Evolutionary conservation across 257 asterid genomes (phyloP), one percentile per base, ranked within the genome.

Genomic region (Schizonepeta tenuifolia): DNA sequence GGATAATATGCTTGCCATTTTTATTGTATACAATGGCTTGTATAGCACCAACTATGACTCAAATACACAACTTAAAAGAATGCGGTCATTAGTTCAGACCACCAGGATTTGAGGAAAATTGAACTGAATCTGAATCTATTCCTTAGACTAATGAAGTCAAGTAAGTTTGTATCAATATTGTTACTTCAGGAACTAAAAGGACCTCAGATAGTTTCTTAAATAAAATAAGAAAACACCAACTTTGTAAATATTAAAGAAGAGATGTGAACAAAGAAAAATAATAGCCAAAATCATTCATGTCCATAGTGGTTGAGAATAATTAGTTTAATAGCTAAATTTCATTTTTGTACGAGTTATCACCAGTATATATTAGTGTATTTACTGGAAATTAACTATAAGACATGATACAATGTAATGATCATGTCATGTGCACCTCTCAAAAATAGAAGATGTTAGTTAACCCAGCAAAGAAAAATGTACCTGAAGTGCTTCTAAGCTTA

Each of bases 401-500:
- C 57, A 54, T 20, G 61, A 36, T 40, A 67, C 54, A 21, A 35
- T 43, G 71, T 40, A 74, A 67, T 44, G 55, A 66, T 63, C 53
- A 72, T 53, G 24, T 22, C 44, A 36, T 35, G 18, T 67, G 44
- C 35, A 71, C 64, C 46, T 70, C n/a, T 22, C 7, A 73, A 66
- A 49, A 49, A 77, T 50, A 20, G 75, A 58, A 55, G 60, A 54
- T 21, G 9, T 57, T 80, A 38, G 7, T 53, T 72, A 74, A 68
- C 61, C 56, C 61, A 69, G 49, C 59, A 59, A 28, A 51, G 43
- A 75, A 15, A 75, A 72, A 50, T 68, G 80, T 75, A 93, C 98
- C 98, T 93, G 97, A 75, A 87, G 87, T 64, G 97, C 92, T 81
- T 93, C 98, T 79, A 89, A 76, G 86, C 90, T 79, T 73, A 82